Base-by-base conservation (phyloP, 192 early-diverging fungal species). In the Podila epigama region DNA sequence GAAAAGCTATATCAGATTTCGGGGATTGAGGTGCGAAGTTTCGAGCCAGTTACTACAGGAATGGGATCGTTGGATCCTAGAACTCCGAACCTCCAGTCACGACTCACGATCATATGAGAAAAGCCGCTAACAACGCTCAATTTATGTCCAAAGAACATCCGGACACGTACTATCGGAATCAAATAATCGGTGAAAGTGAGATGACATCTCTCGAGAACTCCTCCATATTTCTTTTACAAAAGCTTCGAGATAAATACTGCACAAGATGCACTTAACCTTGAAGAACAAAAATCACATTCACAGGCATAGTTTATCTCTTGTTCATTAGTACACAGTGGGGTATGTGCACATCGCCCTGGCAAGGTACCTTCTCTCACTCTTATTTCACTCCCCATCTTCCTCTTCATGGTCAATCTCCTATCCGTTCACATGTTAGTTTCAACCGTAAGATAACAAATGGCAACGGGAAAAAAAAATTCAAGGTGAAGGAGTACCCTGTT, bases 21-120 rank as follows among this genome's bases (percentile, higher is more conserved):
- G 62, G 36, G 62, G 48, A 51, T 20, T 63, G 33, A 63, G 34
- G 25, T 51, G 51, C 29, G 51, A 53, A 63, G n/a, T 53, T 53
- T 63, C 62, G 28, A 63, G 40, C 53, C 50, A 53, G 52, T 52
- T 64, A 27, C 7, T 64, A n/a, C 62, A 54, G 20, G 62, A 64
- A 51, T 64, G 62, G 62, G 62, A 64, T 51, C 51, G 62, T 64
- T 64, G 62, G 62, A 64, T 64, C 62, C 62, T 22, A 54, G 37
- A 37, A 12, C 62, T 64, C 37, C 34, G 35, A 64, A 29, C 8
- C 3, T 64, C 51, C 51, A n/a, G n/a, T n/a, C n/a, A n/a, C n/a
- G n/a, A 28, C 4, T 40, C 34, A 55, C 18, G 34, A 35, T 1
- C 50, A 64, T 29, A 51, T 64, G 27, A 64, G 62, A n/a, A 54